Base-by-base conservation (phyloP, 768 basidiomycete genomes). In the Tremella fuciformis region DNA sequence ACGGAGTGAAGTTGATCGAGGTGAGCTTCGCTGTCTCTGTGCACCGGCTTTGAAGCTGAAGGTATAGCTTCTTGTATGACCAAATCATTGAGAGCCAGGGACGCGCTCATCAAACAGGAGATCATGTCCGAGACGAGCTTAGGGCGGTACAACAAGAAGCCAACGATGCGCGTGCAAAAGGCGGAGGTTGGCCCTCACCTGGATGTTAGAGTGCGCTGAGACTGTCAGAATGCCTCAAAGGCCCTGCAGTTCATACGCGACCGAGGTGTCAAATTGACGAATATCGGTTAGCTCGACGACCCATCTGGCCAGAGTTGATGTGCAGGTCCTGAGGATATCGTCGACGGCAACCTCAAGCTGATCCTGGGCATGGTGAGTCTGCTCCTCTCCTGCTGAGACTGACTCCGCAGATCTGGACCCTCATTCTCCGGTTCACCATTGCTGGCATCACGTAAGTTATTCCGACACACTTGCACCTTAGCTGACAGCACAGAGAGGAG, bases 311-410 rank as follows among this genome's bases (percentile, higher is more conserved):
- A 18, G n/a, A 8, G 56, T 51, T 62, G 21, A 63, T 19, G 44
- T 18, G 26, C 53, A 65, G 67, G 92, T 15, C 90, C 93, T 9
- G 94, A 97, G 84, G 94, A 98, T 76, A 96, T 98, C 74, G 92
- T 99, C 57, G 96, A 99, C 76, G 93, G 93, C n/a, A 96, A 94
- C 76, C 78, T 93, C 63, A 99, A 98, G 78, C 87, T 99, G 55
- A 97, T 94, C 52, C 84, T 98, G n/a, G 93, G 77, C 13, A 71
- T 78, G 67, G 73, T 75, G 51, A 50, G 71, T 52, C 22, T 15
- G 9, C 6, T 24, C 16, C 47, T 21, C n/a, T n/a, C 21, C 8
- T 42, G 19, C 15, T 16, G 6, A 15, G 13, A 19, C 42, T 66
- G 47, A 57, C 19, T 16, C 8, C 34, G 18, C 55, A 75, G 93